A percentile compares a stretch with the other conserved stretches of the same genome.
Evolutionary conservation across 2,329 filamentous ascomycete genomes (phyloP).

Genomic region (Periconia sp.): DNA sequence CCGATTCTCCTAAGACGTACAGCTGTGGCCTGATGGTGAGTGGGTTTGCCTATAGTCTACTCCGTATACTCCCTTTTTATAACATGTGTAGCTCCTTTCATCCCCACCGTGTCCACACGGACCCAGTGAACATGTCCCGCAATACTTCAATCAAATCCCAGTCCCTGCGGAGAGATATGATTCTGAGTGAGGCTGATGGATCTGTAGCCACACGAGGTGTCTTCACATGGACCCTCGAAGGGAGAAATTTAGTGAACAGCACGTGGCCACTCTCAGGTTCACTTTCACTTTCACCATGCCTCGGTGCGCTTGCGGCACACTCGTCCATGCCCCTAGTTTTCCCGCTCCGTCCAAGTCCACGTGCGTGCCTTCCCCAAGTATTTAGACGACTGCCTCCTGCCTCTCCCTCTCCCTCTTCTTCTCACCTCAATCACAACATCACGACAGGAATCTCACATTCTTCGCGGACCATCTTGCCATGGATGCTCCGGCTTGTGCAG

Average conservation of each 20-base stretch:
- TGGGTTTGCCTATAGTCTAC: neutral
- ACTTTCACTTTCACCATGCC: conserved; percentile 11
- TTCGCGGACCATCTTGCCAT: neutral
- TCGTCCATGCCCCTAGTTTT: conserved; percentile 1
- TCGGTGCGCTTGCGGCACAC: neutral
- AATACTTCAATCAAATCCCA: too few species aligned
- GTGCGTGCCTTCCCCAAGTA: conserved; percentile 7
- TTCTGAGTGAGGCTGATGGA: too few species aligned
- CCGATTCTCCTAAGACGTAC: conserved; percentile 4
- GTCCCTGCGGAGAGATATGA: too few species aligned
- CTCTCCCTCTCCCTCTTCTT: neutral
- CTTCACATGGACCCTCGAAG: neutral
- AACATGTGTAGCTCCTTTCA: too few species aligned
- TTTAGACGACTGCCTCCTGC: neutral
- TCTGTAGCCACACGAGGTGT: too few species aligned
- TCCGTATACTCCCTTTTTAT: too few species aligned
- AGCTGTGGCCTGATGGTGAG: neutral
- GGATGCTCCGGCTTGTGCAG: conserved; percentile 4
- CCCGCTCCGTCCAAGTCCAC: conserved; percentile 6
- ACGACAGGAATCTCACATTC: neutral
- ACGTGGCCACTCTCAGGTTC: too few species aligned
- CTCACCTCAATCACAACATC: conserved; percentile 4
- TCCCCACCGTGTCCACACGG: too few species aligned
- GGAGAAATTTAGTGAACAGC: neutral
- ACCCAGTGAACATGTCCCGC: too few species aligned